Base-by-base conservation (phyloP, 495 filamentous ascomycete genomes). In the Aspergillus heteromorphus region DNA sequence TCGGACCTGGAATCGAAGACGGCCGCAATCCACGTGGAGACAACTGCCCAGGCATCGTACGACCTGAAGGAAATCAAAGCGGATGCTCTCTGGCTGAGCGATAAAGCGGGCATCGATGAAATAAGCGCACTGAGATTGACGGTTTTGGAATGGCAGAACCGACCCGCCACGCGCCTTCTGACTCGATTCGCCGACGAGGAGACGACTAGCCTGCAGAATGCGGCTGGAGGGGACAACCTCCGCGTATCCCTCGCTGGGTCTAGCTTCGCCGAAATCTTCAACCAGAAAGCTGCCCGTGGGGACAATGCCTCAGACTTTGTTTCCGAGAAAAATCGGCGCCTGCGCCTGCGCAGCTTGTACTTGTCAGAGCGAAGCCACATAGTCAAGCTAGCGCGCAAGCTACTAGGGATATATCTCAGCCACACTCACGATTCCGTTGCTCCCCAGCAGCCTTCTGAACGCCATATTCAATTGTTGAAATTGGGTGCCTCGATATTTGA, bases 11-110 rank as follows among this genome's bases (percentile, higher is more conserved):
- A 92, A 51, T 90, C 86, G 38, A 92, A 85, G 69, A 97, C 91
- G 1, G 87, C 92, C 16, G 85, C 92, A n/a, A 95, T 97, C 49
- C 86, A 96, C 66, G 84, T 91, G 41, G 80, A 87, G 20, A 86
- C 88, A 5, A 80, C 81, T 8, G 72, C 82, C 19, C 83, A 84
- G 58, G 79, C 81, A 14, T 78, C 79, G 23, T 90, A 87, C 67
- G 79, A 92, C 62, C 78, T 97, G 45, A 82, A 86, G 20, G 79
- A 89, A 68, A 84, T 97, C 62, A 96, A 95, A 69, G 79, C 82
- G 20, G 93, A 96, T 68, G 82, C 89, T 31, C 68, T 87, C 36
- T 96, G 91, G 89, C 75, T 98, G 48, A 91, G 87, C 65, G 78
- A 87, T 52, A 79, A 81, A 55, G 82, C 85, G 11, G 78, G 79